These are phyloP conservation scores for Pythium rishiriense DNA, from an alignment of 352 stramenopile genomes.

Conservation along the genomic window DNA sequence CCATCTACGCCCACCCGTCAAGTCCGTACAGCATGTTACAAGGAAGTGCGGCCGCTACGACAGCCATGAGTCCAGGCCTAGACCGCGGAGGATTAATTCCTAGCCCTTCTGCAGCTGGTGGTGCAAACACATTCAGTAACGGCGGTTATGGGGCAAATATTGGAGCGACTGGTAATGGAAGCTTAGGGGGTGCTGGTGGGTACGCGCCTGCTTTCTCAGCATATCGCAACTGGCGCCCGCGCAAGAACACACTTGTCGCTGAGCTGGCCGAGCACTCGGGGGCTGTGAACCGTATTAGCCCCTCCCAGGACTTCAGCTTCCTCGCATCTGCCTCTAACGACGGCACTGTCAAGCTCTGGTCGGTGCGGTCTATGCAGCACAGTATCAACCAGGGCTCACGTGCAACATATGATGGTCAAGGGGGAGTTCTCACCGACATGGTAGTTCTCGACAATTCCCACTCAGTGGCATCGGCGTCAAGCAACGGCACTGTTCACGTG, in stretches of 20 bases:
- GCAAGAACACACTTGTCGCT: slow-evolving; percentile 81
- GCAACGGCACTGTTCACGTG: slow-evolving; percentile 92
- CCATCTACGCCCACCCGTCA: slow-evolving; percentile 76
- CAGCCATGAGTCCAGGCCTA: not conserved
- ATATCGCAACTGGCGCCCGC: slow-evolving; percentile 80
- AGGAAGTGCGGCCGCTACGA: slow-evolving; percentile 4
- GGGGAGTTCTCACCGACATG: slow-evolving; percentile 91
- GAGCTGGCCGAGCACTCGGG: slow-evolving; percentile 92
- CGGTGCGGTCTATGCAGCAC: slow-evolving; percentile 91
- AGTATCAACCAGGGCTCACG: slow-evolving; percentile 92
- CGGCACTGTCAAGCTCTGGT: slow-evolving; percentile 96
- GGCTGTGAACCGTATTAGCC: slow-evolving; percentile 91
- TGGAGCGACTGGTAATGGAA: slow-evolving; percentile 20
- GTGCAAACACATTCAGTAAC: slow-evolving; percentile 4
- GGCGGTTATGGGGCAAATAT: slow-evolving; percentile 12
- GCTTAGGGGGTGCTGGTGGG: slow-evolving; percentile 28
- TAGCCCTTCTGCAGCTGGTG: slow-evolving; percentile 11
- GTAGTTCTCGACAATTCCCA: slow-evolving; percentile 96
- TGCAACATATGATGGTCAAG: slow-evolving; percentile 93
- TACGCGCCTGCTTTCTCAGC: slow-evolving; percentile 46
- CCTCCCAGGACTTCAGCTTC: slow-evolving; percentile 95
- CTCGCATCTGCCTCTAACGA: slow-evolving; percentile 96
- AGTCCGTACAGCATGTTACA: slow-evolving; percentile 61
- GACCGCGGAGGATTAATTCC: slow-evolving; percentile 22
- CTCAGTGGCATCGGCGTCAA: slow-evolving; percentile 91